Evolutionary conservation across 805 yeast genomes (phyloP).

Genomic region (Starmerella apis): DNA sequence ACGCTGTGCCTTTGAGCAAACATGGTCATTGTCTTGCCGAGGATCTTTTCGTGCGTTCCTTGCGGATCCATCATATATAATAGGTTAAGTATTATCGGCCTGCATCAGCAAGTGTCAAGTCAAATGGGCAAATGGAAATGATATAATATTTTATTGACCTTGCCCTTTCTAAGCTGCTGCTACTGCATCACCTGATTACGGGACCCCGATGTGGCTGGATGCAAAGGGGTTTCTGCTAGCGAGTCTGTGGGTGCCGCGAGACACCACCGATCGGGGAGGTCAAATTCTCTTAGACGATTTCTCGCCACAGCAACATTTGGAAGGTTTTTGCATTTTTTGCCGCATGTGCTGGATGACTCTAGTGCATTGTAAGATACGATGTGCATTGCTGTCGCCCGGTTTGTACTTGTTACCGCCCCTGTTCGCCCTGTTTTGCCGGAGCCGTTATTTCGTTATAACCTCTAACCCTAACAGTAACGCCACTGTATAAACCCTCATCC

Average conservation of each 20-base stretch:
- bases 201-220: neutral
- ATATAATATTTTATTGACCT: neutral
- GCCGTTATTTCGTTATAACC: neutral
- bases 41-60: too few relatives aligned
- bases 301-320: too few relatives aligned
- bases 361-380: too few relatives aligned
- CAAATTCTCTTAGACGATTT: too few relatives aligned
- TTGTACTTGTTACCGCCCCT: neutral
- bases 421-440: neutral
- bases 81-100: neutral
- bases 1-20: too few relatives aligned
- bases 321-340: too few relatives aligned
- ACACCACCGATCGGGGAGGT: neutral
- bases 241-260: conserved; percentile 2
- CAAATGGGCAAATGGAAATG: too few relatives aligned
- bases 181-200: neutral
- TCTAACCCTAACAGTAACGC: neutral
- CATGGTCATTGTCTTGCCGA: too few relatives aligned
- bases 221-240: neutral
- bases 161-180: neutral
- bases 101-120: neutral
- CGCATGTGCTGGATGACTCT: too few relatives aligned
- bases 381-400: neutral
- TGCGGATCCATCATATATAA: too few relatives aligned
- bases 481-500: neutral